A percentile compares a stretch with the other conserved stretches of the same genome.
These are phyloP conservation scores for Candida oleophila DNA, from an alignment of 805 yeast species.

Conservation along the genomic window DNA sequence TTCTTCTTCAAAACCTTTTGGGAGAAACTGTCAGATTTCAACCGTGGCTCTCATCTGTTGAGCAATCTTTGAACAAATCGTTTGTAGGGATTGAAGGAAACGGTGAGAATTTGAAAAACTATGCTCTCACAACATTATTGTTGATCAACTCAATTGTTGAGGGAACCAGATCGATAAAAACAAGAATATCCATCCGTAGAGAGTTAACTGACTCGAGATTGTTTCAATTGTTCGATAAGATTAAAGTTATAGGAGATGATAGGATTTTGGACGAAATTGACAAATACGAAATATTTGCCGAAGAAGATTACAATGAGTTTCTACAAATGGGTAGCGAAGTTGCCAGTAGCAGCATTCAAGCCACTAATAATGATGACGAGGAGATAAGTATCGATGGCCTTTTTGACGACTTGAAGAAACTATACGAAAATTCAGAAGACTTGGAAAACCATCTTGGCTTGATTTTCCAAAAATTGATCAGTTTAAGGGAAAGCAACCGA, in stretches of 20 bases:
- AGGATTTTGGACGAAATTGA: slow-evolving; percentile 37
- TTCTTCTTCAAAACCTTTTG: slow-evolving; percentile 29
- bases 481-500: slow-evolving; percentile 25
- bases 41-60: slow-evolving; percentile 41
- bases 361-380: not conserved
- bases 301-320: slow-evolving; percentile 35
- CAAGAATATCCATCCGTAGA: slow-evolving; percentile 29
- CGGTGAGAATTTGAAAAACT: slow-evolving; percentile 25
- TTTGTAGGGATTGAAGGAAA: slow-evolving; percentile 9
- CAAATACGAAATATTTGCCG: slow-evolving; percentile 36
- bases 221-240: slow-evolving; percentile 33
- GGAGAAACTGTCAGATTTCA: slow-evolving; percentile 38
- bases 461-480: slow-evolving; percentile 25
- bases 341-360: not conserved
- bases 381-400: slow-evolving; percentile 13
- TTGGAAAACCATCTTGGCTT: slow-evolving; percentile 5
- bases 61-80: slow-evolving; percentile 32
- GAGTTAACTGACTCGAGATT: slow-evolving; percentile 38
- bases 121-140: slow-evolving; percentile 35
- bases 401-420: slow-evolving; percentile 12
- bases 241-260: slow-evolving; percentile 27
- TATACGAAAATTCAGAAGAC: slow-evolving; percentile 4
- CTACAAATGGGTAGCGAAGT: slow-evolving; percentile 1
- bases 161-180: slow-evolving; percentile 24
- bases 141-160: slow-evolving; percentile 33